phyloP scores from a whole-genome alignment of 2,329 filamentous ascomycete genomes.

The Aspergillus sp. region DNA sequence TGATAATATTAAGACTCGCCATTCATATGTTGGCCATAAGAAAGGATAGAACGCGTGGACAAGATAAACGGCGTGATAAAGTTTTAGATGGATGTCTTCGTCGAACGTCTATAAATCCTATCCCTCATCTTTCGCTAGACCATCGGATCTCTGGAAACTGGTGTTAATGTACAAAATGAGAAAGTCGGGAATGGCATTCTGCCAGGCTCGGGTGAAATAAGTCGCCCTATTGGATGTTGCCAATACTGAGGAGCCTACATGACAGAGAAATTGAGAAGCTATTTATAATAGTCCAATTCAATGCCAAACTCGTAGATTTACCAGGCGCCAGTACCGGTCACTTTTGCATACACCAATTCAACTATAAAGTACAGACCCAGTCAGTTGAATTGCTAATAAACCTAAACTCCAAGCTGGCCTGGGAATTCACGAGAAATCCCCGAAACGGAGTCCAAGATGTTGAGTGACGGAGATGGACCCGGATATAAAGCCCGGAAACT shows the following conservation, averaged over 20 bases:
- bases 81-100: conserved; percentile 30
- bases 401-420: neutral
- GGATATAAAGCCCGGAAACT: neutral
- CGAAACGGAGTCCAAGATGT: neutral
- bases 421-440: neutral
- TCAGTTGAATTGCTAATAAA: too few species aligned
- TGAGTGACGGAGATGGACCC: neutral
- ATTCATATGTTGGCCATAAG: neutral
- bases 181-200: conserved; percentile 53
- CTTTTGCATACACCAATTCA: neutral
- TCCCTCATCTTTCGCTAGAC: conserved; percentile 44
- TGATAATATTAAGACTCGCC: neutral
- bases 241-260: neutral
- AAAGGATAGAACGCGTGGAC: neutral
- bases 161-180: conserved; percentile 43
- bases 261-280: neutral
- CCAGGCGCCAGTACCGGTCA: neutral
- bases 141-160: conserved; percentile 52
- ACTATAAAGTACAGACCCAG: too few species aligned
- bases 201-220: too few species aligned
- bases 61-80: neutral
- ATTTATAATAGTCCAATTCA: neutral
- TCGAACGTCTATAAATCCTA: conserved; percentile 42
- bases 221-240: neutral
- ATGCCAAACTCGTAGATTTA: neutral